phyloP scores from a whole-genome alignment of 2,329 filamentous ascomycete genomes.

The Neurospora crassa region DNA sequence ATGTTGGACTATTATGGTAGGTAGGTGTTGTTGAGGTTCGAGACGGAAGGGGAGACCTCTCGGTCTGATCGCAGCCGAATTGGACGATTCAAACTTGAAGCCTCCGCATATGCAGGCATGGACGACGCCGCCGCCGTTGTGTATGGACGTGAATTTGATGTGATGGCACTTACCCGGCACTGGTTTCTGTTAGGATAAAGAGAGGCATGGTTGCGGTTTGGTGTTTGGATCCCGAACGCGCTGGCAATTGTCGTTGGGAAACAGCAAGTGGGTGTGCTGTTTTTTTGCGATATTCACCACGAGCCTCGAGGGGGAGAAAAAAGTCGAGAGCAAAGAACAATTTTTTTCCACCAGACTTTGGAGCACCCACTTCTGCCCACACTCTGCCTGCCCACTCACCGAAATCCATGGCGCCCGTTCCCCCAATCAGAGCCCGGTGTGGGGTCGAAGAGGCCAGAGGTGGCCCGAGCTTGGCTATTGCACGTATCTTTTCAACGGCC shows the following conservation, averaged over 20 bases:
- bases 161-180: constrained; percentile 53
- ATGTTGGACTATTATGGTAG: neutral
- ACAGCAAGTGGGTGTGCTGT: constrained; percentile 15
- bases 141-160: neutral
- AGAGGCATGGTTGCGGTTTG: constrained; percentile 58
- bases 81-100: neutral
- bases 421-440: neutral
- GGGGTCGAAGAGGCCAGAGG: neutral
- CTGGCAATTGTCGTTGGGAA: constrained; percentile 19
- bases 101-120: neutral
- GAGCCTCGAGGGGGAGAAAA: constrained; percentile 23
- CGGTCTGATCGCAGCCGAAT: neutral
- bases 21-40: neutral
- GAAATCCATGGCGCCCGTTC: neutral
- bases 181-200: constrained; percentile 89
- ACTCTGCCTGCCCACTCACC: neutral
- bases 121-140: neutral
- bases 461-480: constrained; percentile 13
- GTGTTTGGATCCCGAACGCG: constrained; percentile 12
- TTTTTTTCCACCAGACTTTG: constrained; percentile 26
- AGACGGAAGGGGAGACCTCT: neutral
- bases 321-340: constrained; percentile 26
- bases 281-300: constrained; percentile 14
- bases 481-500: neutral
- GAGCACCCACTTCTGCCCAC: constrained; percentile 7